Evolutionary conservation across 2,329 filamentous ascomycete species (phyloP).

Genomic region (Arthrobotrys musiformis): DNA sequence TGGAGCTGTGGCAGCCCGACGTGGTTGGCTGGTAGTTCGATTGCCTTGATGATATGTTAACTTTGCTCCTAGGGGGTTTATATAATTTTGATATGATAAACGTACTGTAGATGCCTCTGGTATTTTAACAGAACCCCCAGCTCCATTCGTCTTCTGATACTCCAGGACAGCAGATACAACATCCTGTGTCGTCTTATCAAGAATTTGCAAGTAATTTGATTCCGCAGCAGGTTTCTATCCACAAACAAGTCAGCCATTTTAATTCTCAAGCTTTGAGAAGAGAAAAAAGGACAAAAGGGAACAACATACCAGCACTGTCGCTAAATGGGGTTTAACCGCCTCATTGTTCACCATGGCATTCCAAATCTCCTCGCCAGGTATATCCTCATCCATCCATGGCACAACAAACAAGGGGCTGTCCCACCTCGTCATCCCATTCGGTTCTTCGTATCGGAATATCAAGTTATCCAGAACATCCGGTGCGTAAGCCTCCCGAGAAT

Average conservation of each 20-base stretch:
- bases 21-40: conserved; percentile 74
- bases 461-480: conserved; percentile 78
- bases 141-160: conserved; percentile 57
- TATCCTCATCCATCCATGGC: conserved; percentile 75
- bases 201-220: conserved; percentile 79
- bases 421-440: conserved; percentile 85
- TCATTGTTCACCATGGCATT: conserved; percentile 72
- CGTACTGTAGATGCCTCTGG: conserved; percentile 40
- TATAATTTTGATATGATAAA: background rate
- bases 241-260: background rate
- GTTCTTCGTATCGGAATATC: conserved; percentile 85
- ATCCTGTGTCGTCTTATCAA: conserved; percentile 82
- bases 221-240: conserved; percentile 69
- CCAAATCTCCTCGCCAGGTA: conserved; percentile 76
- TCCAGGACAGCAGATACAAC: conserved; percentile 77
- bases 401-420: conserved; percentile 84
- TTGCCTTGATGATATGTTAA: conserved; percentile 64
- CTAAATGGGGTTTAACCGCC: conserved; percentile 77
- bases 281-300: background rate
- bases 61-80: conserved; percentile 60
- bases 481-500: conserved; percentile 65
- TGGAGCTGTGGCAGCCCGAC: conserved; percentile 80
- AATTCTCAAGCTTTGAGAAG: conserved; percentile 6
- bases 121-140: conserved; percentile 39
- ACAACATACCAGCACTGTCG: conserved; percentile 71